Conservation (phyloP, 2,329 filamentous ascomycete genomes). For the Trichoderma asperellum region DNA sequence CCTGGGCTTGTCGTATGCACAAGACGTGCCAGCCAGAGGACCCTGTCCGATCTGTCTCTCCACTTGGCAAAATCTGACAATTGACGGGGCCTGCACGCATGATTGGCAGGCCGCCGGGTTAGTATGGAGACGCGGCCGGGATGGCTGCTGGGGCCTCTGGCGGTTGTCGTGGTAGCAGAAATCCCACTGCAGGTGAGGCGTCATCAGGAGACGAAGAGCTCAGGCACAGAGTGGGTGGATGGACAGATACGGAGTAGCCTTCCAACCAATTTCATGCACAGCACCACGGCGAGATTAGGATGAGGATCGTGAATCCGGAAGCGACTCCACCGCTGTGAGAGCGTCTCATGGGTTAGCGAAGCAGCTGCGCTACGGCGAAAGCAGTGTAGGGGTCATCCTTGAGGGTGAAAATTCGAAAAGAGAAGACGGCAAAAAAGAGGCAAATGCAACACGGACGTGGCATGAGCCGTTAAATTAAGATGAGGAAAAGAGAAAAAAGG, state of each 20-base stretch:
- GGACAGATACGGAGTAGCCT: constrained; percentile 24
- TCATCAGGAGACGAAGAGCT: constrained; percentile 25
- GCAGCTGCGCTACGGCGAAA: not conserved
- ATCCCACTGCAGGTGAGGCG: constrained; percentile 24
- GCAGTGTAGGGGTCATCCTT: constrained; percentile 22
- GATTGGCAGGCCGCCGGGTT: constrained; percentile 15
- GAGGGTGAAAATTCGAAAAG: not conserved
- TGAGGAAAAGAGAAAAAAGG: not conserved
- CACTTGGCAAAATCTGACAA: constrained; percentile 24
- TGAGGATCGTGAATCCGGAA: constrained; percentile 26
- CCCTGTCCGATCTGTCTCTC: constrained; percentile 26
- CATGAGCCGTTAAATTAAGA: not conserved
- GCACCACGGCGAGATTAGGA: constrained; percentile 25
- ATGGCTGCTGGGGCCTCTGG: constrained; percentile 6
- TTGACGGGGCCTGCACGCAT: constrained; percentile 20
- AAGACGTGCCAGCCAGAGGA: constrained; percentile 15
- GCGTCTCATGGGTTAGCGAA: constrained; percentile 22
- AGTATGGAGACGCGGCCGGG: constrained; percentile 2
- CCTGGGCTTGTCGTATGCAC: constrained; percentile 15
- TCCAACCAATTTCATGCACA: constrained; percentile 27
- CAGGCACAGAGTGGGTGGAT: constrained; percentile 26
- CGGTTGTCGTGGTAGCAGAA: constrained; percentile 26
- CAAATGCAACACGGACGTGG: not conserved
- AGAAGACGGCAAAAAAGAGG: not conserved
- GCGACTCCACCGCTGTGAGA: constrained; percentile 21